Percentiles rank a stretch among this genome's conserved stretches.
phyloP scores from a whole-genome alignment of 352 stramenopile species.

The Ophiocytium majus region DNA sequence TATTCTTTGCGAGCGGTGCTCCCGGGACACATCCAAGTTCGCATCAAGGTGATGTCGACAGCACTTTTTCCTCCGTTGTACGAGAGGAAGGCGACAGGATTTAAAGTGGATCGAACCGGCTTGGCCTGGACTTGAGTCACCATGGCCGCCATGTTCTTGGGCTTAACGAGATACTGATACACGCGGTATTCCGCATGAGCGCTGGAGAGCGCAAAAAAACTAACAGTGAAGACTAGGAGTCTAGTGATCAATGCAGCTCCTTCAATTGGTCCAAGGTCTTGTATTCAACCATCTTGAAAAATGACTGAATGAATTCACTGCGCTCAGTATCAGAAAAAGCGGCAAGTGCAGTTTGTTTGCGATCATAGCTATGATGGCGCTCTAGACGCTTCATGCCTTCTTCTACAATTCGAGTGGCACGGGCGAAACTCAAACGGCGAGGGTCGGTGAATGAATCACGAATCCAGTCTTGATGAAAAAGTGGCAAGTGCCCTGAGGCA shows the following conservation, averaged over 20 bases:
- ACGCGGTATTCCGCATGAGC: background rate
- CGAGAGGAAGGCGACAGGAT: background rate
- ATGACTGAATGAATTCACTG: conserved; percentile 1
- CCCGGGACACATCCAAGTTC: background rate
- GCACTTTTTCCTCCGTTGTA: background rate
- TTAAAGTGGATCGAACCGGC: background rate
- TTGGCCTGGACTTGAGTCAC: background rate
- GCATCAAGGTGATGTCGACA: background rate
- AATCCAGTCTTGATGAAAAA: conserved; percentile 10
- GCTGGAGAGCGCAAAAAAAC: background rate
- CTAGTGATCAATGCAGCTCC: background rate
- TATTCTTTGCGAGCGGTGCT: background rate
- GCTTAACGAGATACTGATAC: conserved; percentile 8
- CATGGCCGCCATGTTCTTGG: background rate
- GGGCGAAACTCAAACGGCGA: background rate
- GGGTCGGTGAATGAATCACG: background rate
- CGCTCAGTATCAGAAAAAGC: background rate
- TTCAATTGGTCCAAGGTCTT: background rate
- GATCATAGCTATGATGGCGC: background rate
- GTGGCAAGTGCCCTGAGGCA: background rate
- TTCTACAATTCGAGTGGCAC: background rate
- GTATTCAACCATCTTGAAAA: conserved; percentile 8
- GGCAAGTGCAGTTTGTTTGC: background rate
- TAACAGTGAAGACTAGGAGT: background rate
- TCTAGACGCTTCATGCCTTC: background rate